Percentiles rank a stretch among this genome's conserved stretches.
These are phyloP conservation scores for Xenosphaeropsis pyriputrescens DNA, from an alignment of 2,329 filamentous ascomycete genomes.

Conservation along the genomic window DNA sequence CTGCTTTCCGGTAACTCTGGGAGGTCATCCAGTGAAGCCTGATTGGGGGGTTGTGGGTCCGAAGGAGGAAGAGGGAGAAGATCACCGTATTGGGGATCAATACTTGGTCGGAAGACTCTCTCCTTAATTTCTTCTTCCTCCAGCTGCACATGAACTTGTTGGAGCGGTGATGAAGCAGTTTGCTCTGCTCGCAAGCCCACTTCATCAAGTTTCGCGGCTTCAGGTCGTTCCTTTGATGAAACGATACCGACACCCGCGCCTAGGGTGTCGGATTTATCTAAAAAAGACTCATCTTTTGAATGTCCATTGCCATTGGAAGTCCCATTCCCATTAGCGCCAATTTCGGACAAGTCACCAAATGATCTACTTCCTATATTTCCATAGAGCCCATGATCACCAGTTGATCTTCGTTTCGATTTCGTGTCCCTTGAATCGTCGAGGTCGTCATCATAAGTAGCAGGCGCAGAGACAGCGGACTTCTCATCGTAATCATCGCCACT, in stretches of 20 bases:
- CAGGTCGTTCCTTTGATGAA: constrained; percentile 9
- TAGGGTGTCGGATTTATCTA: constrained; percentile 57
- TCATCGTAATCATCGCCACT: no score
- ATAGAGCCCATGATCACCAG: constrained; percentile 12
- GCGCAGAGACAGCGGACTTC: no score
- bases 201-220: constrained; percentile 10
- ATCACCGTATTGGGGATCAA: constrained; percentile 52
- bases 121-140: constrained; percentile 34
- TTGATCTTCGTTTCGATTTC: constrained; percentile 16
- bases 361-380: constrained; percentile 1
- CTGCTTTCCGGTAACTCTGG: constrained; percentile 45
- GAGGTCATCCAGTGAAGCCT: constrained; percentile 19
- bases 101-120: constrained; percentile 45
- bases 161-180: constrained; percentile 1
- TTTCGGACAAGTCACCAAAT: constrained; percentile 1
- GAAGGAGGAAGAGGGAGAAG: constrained; percentile 49
- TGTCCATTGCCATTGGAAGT: constrained; percentile 13
- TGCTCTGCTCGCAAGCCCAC: no score
- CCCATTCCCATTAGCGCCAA: constrained; percentile 4
- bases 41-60: constrained; percentile 32
- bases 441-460: no score
- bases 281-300: constrained; percentile 42
- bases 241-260: constrained; percentile 52
- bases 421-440: constrained; percentile 4
- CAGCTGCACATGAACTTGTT: neutral